Percentiles rank a stretch among this genome's conserved stretches.
These are phyloP conservation scores for Mycena floridula DNA, from an alignment of 768 basidiomycete genomes.

Conservation along the genomic window DNA sequence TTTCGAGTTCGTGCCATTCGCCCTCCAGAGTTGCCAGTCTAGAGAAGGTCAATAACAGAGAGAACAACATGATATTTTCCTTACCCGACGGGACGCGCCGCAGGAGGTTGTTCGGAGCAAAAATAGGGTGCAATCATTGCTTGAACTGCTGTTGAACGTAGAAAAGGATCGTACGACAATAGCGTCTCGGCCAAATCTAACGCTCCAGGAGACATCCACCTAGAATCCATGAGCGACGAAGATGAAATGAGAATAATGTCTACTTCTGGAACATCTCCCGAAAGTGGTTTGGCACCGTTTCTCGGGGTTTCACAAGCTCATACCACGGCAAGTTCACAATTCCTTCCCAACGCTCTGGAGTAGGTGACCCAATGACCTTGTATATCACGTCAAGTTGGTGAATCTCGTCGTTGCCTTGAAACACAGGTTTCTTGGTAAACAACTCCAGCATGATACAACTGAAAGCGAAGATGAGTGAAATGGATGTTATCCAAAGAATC, in stretches of 20 bases:
- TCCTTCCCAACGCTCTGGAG: slow-evolving; percentile 74
- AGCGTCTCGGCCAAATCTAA: slow-evolving; percentile 84
- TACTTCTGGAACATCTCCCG: slow-evolving; percentile 84
- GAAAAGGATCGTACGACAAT: slow-evolving; percentile 73
- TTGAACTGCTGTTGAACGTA: slow-evolving; percentile 70
- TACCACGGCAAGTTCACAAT: slow-evolving; percentile 91
- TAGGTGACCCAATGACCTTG: slow-evolving; percentile 86
- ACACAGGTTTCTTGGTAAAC: slow-evolving; percentile 92
- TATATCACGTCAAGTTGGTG: slow-evolving; percentile 94
- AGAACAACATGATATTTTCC: slow-evolving; percentile 22
- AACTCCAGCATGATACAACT: slow-evolving; percentile 99
- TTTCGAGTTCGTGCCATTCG: slow-evolving; percentile 98
- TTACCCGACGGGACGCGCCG: slow-evolving; percentile 74
- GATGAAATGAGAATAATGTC: slow-evolving; percentile 11
- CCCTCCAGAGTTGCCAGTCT: slow-evolving; percentile 81
- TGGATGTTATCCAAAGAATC: background rate
- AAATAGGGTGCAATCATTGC: slow-evolving; percentile 87
- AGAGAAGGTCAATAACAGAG: slow-evolving; percentile 4
- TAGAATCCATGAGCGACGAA: slow-evolving; percentile 21
- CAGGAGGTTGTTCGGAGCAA: slow-evolving; percentile 64
- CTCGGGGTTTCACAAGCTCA: slow-evolving; percentile 92
- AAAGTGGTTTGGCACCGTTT: slow-evolving; percentile 68
- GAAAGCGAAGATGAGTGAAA: slow-evolving; percentile 3
- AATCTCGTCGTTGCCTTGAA: slow-evolving; percentile 97
- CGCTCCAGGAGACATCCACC: slow-evolving; percentile 83